phyloP scores from a whole-genome alignment of 2,329 filamentous ascomycete genomes.

The Xenoacremonium recifei region DNA sequence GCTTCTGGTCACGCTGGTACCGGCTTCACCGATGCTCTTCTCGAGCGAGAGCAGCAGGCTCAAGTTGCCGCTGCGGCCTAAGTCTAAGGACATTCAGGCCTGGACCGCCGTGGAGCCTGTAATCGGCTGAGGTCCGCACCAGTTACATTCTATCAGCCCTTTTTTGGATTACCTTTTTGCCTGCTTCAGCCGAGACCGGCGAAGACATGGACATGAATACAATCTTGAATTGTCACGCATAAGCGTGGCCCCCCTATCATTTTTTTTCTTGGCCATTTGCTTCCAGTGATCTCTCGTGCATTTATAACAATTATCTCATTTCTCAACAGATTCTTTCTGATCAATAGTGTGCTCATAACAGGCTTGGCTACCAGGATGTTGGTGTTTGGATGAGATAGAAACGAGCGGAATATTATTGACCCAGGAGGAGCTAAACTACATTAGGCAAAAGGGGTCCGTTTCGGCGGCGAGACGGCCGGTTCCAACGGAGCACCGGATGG shows the following conservation, averaged over 20 bases:
- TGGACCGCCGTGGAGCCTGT: constrained; percentile 4
- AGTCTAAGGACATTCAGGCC: not conserved
- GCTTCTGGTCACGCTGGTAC: constrained; percentile 36
- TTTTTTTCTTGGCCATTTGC: too few relatives aligned
- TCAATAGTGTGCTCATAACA: too few relatives aligned
- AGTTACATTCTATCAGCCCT: constrained; percentile 18
- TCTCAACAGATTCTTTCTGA: too few relatives aligned
- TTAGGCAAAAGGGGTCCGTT: not conserved
- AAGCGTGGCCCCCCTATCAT: too few relatives aligned
- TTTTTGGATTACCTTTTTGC: too few relatives aligned
- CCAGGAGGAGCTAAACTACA: not conserved
- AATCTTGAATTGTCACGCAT: too few relatives aligned
- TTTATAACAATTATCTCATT: too few relatives aligned
- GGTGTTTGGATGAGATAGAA: not conserved
- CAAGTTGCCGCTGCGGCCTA: constrained; percentile 29
- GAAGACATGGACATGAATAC: too few relatives aligned
- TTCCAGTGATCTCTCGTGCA: too few relatives aligned
- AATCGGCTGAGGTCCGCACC: not conserved
- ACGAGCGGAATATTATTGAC: not conserved
- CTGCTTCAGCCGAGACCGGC: too few relatives aligned
- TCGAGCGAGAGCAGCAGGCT: constrained; percentile 51
- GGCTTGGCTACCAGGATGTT: not conserved
- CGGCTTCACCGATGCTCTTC: constrained; percentile 56
- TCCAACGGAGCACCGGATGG: constrained; percentile 28
- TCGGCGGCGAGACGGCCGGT: constrained; percentile 1